A percentile compares a stretch with the other conserved stretches of the same genome.
phyloP scores from a whole-genome alignment of 2,329 filamentous ascomycete genomes.

The Fusarium sp. region DNA sequence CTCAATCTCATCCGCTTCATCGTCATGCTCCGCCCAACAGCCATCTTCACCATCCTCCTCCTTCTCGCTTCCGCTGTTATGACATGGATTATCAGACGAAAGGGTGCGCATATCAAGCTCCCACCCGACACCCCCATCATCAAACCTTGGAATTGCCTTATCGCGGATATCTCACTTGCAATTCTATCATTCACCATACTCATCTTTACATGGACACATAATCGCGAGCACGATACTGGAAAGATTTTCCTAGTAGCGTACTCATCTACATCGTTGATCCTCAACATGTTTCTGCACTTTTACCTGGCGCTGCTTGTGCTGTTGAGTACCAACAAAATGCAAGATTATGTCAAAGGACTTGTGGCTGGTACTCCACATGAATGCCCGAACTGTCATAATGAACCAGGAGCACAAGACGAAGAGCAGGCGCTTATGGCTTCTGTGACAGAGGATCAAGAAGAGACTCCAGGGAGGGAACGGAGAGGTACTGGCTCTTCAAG shows the following conservation, averaged over 20 bases:
- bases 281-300: slow-evolving; percentile 11
- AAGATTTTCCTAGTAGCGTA: not conserved
- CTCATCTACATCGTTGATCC: not conserved
- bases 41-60: not conserved
- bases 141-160: not conserved
- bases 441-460: not conserved
- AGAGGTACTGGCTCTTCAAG: not conserved
- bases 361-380: not conserved
- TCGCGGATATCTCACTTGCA: not conserved
- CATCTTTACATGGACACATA: not conserved
- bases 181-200: not conserved
- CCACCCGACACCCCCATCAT: not conserved
- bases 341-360: not conserved
- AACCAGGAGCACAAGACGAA: not conserved
- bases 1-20: slow-evolving; percentile 13
- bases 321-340: not conserved
- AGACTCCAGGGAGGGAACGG: not conserved
- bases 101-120: not conserved
- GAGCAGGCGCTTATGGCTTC: not conserved
- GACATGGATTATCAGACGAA: not conserved
- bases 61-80: not conserved
- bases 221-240: not conserved
- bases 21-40: not conserved
- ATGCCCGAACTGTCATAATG: not conserved
- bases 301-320: slow-evolving; percentile 1